Conservation (phyloP, 345 rosid genomes). For the Camelina sativa region DNA sequence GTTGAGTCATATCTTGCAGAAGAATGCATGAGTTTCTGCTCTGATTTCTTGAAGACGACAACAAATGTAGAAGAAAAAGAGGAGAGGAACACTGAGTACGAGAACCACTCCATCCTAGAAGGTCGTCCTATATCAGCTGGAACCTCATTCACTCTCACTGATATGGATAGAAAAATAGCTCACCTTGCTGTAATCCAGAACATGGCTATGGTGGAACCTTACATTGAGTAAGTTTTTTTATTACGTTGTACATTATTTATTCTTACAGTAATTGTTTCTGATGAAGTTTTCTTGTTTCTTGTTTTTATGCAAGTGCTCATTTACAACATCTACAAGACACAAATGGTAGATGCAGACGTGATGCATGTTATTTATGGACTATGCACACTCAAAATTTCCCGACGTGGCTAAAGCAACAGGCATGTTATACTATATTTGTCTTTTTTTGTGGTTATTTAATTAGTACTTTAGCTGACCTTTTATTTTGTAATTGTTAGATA, state of each 20-base stretch:
- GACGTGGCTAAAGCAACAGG: background rate
- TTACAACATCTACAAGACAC: background rate
- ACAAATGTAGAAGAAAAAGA: background rate
- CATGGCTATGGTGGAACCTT: too few relatives aligned
- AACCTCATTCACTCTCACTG: too few relatives aligned
- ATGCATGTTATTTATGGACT: background rate
- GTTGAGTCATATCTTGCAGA: background rate
- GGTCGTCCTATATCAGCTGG: background rate
- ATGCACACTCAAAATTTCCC: background rate
- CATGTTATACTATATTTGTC: too few relatives aligned
- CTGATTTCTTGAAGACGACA: background rate
- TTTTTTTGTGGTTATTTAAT: too few relatives aligned
- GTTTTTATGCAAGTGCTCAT: background rate
- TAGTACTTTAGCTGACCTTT: background rate
- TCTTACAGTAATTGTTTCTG: too few relatives aligned
- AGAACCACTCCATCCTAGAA: background rate
- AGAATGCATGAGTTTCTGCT: background rate
- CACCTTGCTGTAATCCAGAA: too few relatives aligned
- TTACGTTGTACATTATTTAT: too few relatives aligned
- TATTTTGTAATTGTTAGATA: background rate
- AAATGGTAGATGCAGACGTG: background rate
- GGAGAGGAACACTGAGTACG: conserved; percentile 3
- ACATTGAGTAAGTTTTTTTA: too few relatives aligned
- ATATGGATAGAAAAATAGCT: too few relatives aligned
- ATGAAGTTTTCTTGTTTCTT: too few relatives aligned